phyloP scores from a whole-genome alignment of 208 protist species.

The Trichomonas tenax region DNA sequence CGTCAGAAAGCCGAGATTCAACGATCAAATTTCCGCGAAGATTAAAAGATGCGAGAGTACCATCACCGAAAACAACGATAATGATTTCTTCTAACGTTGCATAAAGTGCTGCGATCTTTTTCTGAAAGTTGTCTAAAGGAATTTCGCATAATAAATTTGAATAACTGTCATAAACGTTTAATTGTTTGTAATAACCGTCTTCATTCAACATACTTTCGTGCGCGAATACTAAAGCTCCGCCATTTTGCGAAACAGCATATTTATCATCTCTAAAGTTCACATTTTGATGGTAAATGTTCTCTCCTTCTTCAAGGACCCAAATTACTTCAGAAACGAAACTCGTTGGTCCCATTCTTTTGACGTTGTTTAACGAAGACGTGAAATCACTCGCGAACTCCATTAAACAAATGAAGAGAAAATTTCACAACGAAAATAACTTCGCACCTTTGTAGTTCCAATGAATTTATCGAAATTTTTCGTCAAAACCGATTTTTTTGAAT shows the following conservation, averaged over 20 bases:
- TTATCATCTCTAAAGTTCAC: neutral
- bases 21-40: neutral
- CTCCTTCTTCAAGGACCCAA: neutral
- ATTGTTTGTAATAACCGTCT: neutral
- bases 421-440: no score
- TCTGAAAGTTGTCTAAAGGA: neutral
- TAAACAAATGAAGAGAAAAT: no score
- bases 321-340: neutral
- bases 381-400: neutral
- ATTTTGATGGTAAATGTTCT: neutral
- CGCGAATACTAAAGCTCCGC: neutral
- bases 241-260: neutral
- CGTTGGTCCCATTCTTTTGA: neutral
- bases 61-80: neutral
- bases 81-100: neutral
- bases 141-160: neutral
- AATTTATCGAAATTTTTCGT: no score
- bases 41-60: neutral
- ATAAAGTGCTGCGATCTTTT: neutral
- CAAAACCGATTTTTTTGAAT: no score
- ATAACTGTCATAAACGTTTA: neutral
- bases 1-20: neutral
- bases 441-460: no score
- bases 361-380: neutral
- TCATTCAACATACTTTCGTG: neutral